Conservation (phyloP, 2,329 filamentous ascomycete genomes). For the Fonsecaea erecta region DNA sequence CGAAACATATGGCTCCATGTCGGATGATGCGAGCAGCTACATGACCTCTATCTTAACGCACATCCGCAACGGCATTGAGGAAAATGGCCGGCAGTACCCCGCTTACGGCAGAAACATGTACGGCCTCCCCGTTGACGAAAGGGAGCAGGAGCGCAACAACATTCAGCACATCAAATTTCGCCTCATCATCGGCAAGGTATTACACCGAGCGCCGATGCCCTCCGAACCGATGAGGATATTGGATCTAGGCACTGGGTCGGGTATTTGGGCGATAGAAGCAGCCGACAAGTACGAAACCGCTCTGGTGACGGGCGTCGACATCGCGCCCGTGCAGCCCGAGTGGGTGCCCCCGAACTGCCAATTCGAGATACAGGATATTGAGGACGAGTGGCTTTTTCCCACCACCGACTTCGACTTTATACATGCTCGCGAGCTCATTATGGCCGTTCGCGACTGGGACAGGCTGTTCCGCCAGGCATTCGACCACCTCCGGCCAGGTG, state of each 20-base stretch:
- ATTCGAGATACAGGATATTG: conserved; percentile 41
- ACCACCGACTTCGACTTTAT: conserved; percentile 38
- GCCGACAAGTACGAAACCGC: conserved; percentile 46
- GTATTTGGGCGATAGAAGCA: conserved; percentile 42
- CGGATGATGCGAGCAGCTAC: conserved; percentile 7
- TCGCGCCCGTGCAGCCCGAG: conserved; percentile 23
- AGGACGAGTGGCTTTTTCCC: conserved; percentile 36
- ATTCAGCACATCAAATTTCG: conserved; percentile 24
- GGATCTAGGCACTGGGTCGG: conserved; percentile 29
- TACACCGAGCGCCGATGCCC: conserved; percentile 21
- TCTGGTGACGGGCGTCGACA: conserved; percentile 31
- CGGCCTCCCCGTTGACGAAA: conserved; percentile 26
- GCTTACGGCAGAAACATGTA: conserved; percentile 23
- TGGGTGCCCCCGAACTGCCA: conserved; percentile 40
- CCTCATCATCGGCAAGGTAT: conserved; percentile 17
- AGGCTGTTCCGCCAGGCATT: conserved; percentile 8
- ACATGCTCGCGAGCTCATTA: conserved; percentile 37
- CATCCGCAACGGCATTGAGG: conserved; percentile 17
- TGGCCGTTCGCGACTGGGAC: conserved; percentile 39
- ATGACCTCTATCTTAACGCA: conserved; percentile 18
- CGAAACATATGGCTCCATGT: background rate
- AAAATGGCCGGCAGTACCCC: conserved; percentile 19
- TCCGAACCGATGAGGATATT: conserved; percentile 23
- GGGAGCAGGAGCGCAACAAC: conserved; percentile 28
- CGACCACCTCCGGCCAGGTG: conserved; percentile 45